Base-by-base conservation (phyloP, 495 filamentous ascomycete species). In the Annulohypoxylon moriforme region DNA sequence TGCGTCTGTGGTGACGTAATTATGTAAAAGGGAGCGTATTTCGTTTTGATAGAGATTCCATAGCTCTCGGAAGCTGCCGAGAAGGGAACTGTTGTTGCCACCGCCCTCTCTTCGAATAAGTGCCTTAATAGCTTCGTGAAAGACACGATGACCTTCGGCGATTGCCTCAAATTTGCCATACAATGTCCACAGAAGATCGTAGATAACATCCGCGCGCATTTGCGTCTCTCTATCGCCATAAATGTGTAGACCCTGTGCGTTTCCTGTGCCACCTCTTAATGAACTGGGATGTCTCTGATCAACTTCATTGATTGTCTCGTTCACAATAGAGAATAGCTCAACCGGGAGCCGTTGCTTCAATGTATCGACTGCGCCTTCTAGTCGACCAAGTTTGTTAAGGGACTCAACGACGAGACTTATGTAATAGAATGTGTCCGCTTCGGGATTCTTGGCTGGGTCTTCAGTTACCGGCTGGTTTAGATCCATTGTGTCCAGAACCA, bases 161-260 rank as follows among this genome's bases (percentile, higher is more conserved):
- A 99, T 97, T 14, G 96, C 90, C 76, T 98, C 96, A 74, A 99
- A 97, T 71, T 97, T 97, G 14, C 94, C 93, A 80, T 97, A 99
- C 0, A 99, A 80, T 1, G 94, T 95, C 89, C 89, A 94, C 7
- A 99, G 83, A 34, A 97, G 88, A 74, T 99, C 96, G 59, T 93
- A 89, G 34, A 99, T 88, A 20, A 97, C 91, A 73, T 91, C 90
- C 16, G 90, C 92, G 6, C 92, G 87, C 74, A 91, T 88, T 60
- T 91, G 89, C 16, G 89, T 91, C 55, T 91, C 87, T 24, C 89
- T 85, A 18, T 85, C 87, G 14, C 88, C 89, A 56, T 91, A 85
- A 50, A 89, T 89, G 49, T 88, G 83, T 47, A 90, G 89, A 8
- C 87, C 89, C 68, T 89, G 88, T 11, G 85, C 81, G 56, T 85